Conservation (phyloP, 768 basidiomycete species). For the Chalciporus pseudorubinellus region DNA sequence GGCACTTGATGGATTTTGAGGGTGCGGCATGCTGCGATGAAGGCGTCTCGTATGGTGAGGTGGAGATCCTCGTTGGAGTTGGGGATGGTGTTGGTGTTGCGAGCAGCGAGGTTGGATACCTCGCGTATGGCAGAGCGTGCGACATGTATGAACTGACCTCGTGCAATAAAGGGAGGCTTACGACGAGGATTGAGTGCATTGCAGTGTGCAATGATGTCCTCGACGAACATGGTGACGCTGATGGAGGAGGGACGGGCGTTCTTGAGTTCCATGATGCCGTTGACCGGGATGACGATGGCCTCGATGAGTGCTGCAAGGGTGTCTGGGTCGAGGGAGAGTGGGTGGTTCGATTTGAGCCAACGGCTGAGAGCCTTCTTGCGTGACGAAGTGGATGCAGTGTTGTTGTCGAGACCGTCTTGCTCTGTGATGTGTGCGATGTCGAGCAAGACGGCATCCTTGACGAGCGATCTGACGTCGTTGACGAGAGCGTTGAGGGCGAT, state of each 20-base stretch:
- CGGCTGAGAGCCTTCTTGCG: not conserved
- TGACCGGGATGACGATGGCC: not conserved
- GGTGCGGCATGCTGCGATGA: not conserved
- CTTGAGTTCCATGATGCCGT: not conserved
- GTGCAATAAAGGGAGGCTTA: not conserved
- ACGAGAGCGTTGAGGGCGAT: not conserved
- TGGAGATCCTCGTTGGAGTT: no score
- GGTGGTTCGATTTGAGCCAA: not conserved
- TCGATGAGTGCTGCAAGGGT: not conserved
- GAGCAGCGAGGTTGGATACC: not conserved
- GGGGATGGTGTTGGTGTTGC: no score
- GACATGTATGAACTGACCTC: not conserved
- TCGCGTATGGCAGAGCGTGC: not conserved
- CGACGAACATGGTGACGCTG: not conserved
- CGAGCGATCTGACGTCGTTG: not conserved
- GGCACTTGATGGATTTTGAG: not conserved
- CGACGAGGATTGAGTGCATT: not conserved
- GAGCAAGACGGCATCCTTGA: not conserved
- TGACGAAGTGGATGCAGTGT: fast-evolving
- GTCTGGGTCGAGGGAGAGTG: not conserved
- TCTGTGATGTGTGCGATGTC: not conserved
- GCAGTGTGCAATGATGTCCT: not conserved
- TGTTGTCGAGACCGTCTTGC: not conserved
- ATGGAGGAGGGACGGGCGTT: not conserved
- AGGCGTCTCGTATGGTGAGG: no score